Base-by-base conservation (phyloP, 2,329 filamentous ascomycete species). In the Xylariaceae sp. region DNA sequence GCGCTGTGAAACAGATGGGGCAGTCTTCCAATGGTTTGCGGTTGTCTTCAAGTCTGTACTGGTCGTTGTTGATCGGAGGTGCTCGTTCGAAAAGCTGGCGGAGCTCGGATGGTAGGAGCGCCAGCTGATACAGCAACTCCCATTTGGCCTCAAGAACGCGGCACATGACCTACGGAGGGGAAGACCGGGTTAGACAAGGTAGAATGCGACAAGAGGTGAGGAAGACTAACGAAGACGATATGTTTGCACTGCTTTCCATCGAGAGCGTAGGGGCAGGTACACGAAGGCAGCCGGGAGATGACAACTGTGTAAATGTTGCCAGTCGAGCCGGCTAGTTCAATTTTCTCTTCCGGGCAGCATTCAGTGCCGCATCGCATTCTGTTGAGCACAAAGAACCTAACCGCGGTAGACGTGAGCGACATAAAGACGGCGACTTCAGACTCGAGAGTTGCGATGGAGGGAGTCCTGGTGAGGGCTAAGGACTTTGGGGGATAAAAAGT, bases 241-340 rank as follows among this genome's bases (percentile, higher is more conserved):
- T 88, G 85, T 64, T 87, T 87, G 76, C 84, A 86, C 57, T 84
- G 80, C 34, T 80, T 75, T 0, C 80, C 79, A 35, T 74, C 73
- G 30, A 56, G 61, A 1, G 74, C 76, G 54, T 84, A 76, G 0
- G 81, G 81, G 57, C 83, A 86, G 47, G 75, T 72, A 65, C 83
- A 86, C 0, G 62, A 70, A 0, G 81, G 80, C 19, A 73, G 62
- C n/a, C 73, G 73, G 2, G 71, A 71, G 50, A 87, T 76, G 35
- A 70, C 70, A 34, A 87, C 76, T 0, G 70, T 78, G 67, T 88
- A 87, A 54, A 87, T 73, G 59, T 87, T 87, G 12, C 84, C 84
- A 1, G 83, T 87, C 7, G 80, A 80, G 0, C 84, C 85, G 0
- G 83, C 80, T 57, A 87, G 72, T 54, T 81, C 73, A 47, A 87